Evolutionary conservation across 1,284 basidiomycete genomes (phyloP).

Genomic region (Ganoderma multipileum): DNA sequence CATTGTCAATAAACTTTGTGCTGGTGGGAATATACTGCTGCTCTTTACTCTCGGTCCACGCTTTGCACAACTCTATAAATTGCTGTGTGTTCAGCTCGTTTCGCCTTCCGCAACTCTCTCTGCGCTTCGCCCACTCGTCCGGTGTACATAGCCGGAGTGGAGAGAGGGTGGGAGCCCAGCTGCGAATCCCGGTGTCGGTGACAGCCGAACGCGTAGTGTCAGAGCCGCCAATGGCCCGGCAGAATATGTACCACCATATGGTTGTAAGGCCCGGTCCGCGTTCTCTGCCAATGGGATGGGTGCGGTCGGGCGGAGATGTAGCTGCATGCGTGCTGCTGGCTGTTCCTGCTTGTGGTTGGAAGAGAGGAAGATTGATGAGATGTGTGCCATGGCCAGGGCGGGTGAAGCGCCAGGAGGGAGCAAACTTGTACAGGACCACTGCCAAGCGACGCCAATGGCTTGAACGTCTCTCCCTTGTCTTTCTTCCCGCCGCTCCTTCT

Average conservation of each 20-base stretch:
- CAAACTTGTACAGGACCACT: conserved; percentile 11
- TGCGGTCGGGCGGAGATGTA: neutral
- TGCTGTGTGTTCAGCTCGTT: neutral
- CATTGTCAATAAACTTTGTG: neutral
- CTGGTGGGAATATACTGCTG: neutral
- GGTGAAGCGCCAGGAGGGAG: conserved; percentile 2
- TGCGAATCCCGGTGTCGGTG: neutral
- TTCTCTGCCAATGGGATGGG: neutral
- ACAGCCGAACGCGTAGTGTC: neutral
- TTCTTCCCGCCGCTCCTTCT: conserved; percentile 22
- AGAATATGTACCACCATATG: neutral
- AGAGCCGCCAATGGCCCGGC: neutral
- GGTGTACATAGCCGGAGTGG: neutral
- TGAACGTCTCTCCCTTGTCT: conserved; percentile 13
- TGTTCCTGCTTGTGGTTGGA: neutral
- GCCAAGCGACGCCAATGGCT: conserved; percentile 23
- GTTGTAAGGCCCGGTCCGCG: neutral
- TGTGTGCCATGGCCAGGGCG: neutral
- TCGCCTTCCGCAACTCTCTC: neutral
- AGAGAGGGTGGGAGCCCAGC: neutral
- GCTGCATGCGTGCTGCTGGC: neutral
- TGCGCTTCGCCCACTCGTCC: neutral
- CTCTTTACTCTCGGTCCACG: neutral
- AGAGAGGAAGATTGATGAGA: neutral
- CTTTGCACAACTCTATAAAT: neutral